These are phyloP conservation scores for Colletotrichum shisoi DNA, from an alignment of 2,329 filamentous ascomycete genomes.

Conservation along the genomic window DNA sequence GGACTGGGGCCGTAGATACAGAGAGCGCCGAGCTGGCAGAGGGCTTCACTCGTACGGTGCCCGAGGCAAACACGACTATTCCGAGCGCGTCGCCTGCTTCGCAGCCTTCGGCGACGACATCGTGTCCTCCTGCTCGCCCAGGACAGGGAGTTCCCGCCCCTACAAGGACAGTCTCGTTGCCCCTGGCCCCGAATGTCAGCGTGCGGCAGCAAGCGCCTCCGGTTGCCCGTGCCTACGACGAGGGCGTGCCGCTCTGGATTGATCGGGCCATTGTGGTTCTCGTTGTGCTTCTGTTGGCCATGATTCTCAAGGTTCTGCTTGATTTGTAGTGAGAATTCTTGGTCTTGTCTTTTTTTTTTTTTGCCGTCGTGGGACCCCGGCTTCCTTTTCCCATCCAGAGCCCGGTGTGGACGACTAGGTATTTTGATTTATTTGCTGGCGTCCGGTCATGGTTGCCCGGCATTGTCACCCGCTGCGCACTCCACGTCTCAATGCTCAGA, in stretches of 20 bases:
- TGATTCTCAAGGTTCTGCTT: slow-evolving; percentile 68
- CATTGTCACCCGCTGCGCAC: neutral
- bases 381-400: neutral
- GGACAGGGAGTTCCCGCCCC: slow-evolving; percentile 44
- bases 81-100: neutral
- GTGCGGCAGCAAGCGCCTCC: slow-evolving; percentile 27
- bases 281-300: slow-evolving; percentile 71
- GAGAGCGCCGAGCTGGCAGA: slow-evolving; percentile 63
- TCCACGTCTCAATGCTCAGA: neutral
- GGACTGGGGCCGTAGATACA: slow-evolving; percentile 45
- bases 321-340: slow-evolving; percentile 40
- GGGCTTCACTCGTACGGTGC: slow-evolving; percentile 64
- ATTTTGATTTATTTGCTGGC: slow-evolving; percentile 11
- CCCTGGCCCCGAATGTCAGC: slow-evolving; percentile 35
- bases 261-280: slow-evolving; percentile 81
- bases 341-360: neutral
- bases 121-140: slow-evolving; percentile 38
- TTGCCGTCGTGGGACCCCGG: neutral
- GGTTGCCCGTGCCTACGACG: slow-evolving; percentile 43
- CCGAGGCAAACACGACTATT: slow-evolving; percentile 37
- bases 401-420: neutral
- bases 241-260: slow-evolving; percentile 74
- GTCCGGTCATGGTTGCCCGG: slow-evolving; percentile 3
- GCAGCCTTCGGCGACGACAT: neutral
- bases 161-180: slow-evolving; percentile 45